Conservation (phyloP, 345 rosid species). For the Eutrema yunnanense region DNA sequence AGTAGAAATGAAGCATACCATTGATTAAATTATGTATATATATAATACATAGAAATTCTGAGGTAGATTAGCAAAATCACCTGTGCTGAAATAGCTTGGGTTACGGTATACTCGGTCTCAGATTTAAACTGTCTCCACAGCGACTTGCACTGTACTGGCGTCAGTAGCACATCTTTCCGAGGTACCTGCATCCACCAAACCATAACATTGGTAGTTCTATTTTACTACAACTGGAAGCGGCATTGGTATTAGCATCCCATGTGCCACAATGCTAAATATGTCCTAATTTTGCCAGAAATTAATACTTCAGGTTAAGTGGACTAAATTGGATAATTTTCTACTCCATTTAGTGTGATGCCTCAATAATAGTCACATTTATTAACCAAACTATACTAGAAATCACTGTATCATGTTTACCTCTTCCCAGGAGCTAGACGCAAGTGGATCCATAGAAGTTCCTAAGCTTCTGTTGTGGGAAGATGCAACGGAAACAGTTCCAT, state of each 20-base stretch:
- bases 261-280: not conserved
- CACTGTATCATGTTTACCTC: conserved; percentile 39
- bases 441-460: conserved; percentile 43
- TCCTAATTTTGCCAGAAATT: not conserved
- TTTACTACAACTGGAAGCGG: not conserved
- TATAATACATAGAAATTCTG: not conserved
- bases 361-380: not conserved
- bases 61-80: conserved; percentile 28
- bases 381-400: not conserved
- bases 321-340: not conserved
- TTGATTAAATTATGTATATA: not conserved
- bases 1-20: conserved; percentile 5
- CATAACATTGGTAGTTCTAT: not conserved
- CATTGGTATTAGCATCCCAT: not conserved
- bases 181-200: conserved; percentile 39
- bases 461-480: conserved; percentile 44
- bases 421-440: conserved; percentile 68
- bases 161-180: conserved; percentile 47
- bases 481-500: conserved; percentile 36
- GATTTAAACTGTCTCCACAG: conserved; percentile 76
- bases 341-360: not conserved
- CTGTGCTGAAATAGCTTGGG: conserved; percentile 78
- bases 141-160: conserved; percentile 76
- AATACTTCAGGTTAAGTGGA: not conserved
- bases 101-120: conserved; percentile 64